These are phyloP conservation scores for Colletotrichum eremochloae DNA, from an alignment of 2,329 filamentous ascomycete species.

Conservation along the genomic window DNA sequence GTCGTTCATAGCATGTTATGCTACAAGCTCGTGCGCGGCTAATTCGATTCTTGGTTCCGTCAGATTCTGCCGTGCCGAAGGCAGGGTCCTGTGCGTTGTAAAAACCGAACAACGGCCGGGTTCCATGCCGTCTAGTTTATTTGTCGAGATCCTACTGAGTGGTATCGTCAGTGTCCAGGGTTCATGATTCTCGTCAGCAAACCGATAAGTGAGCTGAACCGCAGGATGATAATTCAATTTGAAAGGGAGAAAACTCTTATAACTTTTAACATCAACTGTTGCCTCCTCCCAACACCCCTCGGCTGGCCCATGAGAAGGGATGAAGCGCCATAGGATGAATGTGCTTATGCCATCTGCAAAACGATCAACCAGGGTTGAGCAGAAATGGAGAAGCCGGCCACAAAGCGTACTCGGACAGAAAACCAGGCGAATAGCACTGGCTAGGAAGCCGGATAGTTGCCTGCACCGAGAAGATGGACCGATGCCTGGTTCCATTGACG, in stretches of 20 bases:
- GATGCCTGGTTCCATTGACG: background rate
- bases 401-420: background rate
- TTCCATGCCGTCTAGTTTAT: background rate
- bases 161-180: background rate
- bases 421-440: background rate
- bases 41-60: background rate
- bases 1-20: background rate
- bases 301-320: background rate
- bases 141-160: background rate
- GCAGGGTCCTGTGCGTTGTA: background rate
- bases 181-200: background rate
- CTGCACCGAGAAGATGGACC: background rate
- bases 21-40: background rate
- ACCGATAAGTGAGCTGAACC: background rate
- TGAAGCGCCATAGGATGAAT: constrained; percentile 1
- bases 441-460: constrained; percentile 12
- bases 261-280: background rate
- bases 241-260: background rate
- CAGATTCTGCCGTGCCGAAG: background rate
- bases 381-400: background rate
- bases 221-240: background rate
- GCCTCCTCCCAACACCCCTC: background rate
- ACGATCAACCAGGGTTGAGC: background rate
- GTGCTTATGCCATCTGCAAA: background rate
- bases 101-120: background rate